Conservation (phyloP, 768 basidiomycete species). For the Boletus coccyginus region DNA sequence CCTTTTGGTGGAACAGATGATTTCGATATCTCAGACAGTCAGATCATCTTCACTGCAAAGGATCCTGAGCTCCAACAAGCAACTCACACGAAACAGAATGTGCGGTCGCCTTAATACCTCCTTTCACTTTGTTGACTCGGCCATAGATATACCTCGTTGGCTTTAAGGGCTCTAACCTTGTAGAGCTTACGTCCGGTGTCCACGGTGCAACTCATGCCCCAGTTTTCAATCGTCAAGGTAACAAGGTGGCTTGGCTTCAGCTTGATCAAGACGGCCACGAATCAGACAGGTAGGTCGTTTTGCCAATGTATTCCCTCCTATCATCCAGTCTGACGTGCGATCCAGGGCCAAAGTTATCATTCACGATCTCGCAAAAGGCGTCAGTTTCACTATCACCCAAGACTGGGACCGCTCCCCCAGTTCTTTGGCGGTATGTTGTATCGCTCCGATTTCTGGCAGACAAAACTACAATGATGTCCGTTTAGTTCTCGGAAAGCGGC, state of each 20-base stretch:
- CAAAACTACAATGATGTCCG: not conserved
- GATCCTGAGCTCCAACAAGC: slow-evolving; percentile 75
- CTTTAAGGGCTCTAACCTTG: slow-evolving; percentile 50
- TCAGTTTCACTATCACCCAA: slow-evolving; percentile 73
- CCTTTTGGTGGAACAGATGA: slow-evolving; percentile 86
- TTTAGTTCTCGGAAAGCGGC: slow-evolving; percentile 73
- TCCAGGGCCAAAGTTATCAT: slow-evolving; percentile 72
- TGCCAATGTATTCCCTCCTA: not conserved
- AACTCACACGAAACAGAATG: slow-evolving; percentile 88
- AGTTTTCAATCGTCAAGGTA: slow-evolving; percentile 61
- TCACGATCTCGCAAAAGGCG: slow-evolving; percentile 66
- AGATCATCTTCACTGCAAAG: slow-evolving; percentile 83
- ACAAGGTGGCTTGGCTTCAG: slow-evolving; percentile 85
- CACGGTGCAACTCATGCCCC: slow-evolving; percentile 84
- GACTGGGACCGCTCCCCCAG: slow-evolving; percentile 81
- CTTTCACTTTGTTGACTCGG: not conserved
- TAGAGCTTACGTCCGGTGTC: slow-evolving; percentile 75
- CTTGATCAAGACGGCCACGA: slow-evolving; percentile 88
- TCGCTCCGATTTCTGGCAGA: not conserved
- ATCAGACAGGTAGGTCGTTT: slow-evolving; percentile 59
- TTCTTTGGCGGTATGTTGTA: slow-evolving; percentile 13
- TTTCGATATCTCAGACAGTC: slow-evolving; percentile 66
- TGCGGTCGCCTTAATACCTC: slow-evolving; percentile 27
- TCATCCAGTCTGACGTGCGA: not conserved
- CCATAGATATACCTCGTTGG: slow-evolving; percentile 67